Percentiles rank a stretch among this genome's conserved stretches.
phyloP scores from a whole-genome alignment of 352 stramenopile species.

The Pythium apleroticum region DNA sequence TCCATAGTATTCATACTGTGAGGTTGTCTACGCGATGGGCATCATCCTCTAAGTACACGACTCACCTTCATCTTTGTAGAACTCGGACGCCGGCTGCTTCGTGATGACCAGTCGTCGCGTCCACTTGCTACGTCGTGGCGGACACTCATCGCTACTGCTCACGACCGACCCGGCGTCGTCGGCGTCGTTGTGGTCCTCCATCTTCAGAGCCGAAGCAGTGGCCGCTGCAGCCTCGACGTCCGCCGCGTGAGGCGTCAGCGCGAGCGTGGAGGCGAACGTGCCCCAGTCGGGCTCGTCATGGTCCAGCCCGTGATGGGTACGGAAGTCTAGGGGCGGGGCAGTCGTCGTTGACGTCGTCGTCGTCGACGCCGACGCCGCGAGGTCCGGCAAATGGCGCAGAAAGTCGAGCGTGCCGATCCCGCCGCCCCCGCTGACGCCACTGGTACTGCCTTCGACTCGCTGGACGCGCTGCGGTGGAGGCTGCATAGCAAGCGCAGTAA shows the following conservation, averaged over 20 bases:
- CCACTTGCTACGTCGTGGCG: conserved; percentile 51
- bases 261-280: conserved; percentile 21
- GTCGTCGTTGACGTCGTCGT: background rate
- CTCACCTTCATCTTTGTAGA: conserved; percentile 87
- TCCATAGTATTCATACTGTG: background rate
- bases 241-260: conserved; percentile 3
- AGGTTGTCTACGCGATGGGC: background rate
- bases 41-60: background rate
- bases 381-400: conserved; percentile 21
- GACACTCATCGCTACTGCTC: conserved; percentile 2
- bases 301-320: background rate
- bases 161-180: background rate
- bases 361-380: conserved; percentile 8
- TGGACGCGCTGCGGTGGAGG: conserved; percentile 3
- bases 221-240: background rate
- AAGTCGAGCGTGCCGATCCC: conserved; percentile 22
- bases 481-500: conserved; percentile 7
- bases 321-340: background rate
- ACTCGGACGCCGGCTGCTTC: conserved; percentile 81
- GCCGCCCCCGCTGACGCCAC: background rate
- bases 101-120: conserved; percentile 79
- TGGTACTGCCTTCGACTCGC: background rate
- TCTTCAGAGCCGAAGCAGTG: conserved; percentile 4
- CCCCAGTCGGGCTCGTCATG: conserved; percentile 19
- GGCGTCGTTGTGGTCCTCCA: conserved; percentile 7